These are phyloP conservation scores for Hemisphaericaspora xylanilytica DNA, from an alignment of 1,139 yeast species.

Conservation along the genomic window DNA sequence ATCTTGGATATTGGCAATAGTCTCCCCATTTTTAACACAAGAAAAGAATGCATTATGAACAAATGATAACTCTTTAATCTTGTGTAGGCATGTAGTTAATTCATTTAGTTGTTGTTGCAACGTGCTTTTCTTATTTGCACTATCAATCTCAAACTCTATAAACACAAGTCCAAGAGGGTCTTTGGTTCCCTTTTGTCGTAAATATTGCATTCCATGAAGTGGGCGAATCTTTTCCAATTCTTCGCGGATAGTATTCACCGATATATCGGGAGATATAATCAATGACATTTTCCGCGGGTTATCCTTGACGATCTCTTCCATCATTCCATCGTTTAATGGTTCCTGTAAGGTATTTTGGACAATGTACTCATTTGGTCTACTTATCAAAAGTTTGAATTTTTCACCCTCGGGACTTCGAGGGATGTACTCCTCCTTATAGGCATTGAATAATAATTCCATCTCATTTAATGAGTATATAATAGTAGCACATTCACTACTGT, in stretches of 20 bases:
- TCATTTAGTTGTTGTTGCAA: conserved; percentile 4
- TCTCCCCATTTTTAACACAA: conserved; percentile 26
- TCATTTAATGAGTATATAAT: conserved; percentile 49
- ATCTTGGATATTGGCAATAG: conserved; percentile 35
- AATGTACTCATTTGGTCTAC: conserved; percentile 65
- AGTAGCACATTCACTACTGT: conserved; percentile 58
- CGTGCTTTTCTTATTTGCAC: neutral
- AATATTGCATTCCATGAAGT: conserved; percentile 28
- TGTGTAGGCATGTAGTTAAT: conserved; percentile 17
- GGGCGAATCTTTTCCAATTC: conserved; percentile 23
- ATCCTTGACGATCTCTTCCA: conserved; percentile 30
- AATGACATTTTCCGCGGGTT: conserved; percentile 37
- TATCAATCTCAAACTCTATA: conserved; percentile 27
- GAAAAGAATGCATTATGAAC: conserved; percentile 32
- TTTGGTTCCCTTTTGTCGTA: conserved; percentile 38
- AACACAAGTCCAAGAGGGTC: conserved; percentile 41
- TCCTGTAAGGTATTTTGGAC: conserved; percentile 31
- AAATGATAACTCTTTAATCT: conserved; percentile 16
- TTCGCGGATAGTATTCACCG: conserved; percentile 28
- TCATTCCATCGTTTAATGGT: conserved; percentile 17
- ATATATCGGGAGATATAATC: conserved; percentile 22
- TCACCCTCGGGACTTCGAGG: conserved; percentile 11
- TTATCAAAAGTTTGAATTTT: conserved; percentile 12
- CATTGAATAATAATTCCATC: conserved; percentile 30
- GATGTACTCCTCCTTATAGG: conserved; percentile 21